Evolutionary conservation across 371 early-diverging fungal genomes (phyloP), one percentile per base, ranked within the genome.

Genomic region (Lichtheimia corymbifera): DNA sequence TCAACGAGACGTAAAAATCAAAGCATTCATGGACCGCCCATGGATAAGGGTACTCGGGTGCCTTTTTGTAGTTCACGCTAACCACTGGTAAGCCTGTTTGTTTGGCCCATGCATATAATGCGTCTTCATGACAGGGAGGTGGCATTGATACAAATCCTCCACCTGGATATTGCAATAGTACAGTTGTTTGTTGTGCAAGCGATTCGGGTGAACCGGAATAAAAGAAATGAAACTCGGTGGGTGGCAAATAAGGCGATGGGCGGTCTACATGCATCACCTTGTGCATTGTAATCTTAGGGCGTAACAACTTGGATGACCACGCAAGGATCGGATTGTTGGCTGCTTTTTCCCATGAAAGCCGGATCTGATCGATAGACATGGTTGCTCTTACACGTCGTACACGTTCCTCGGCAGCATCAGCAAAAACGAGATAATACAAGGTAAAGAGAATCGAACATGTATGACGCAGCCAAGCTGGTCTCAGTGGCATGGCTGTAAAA

Each of bases 11-110:
- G 74, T 97, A 98, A 18, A 93, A 83, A 63, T 94, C 97, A 72
- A 92, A 96, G 68, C 95, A 94, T 70, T 98, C 96, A 53, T 96
- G 89, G 17, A 96, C 73, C 1, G 93, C 94, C 68, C 88, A 92
- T 0, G 98, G 97, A 68, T 92, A 98, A 18, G 98, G 96, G 61
- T 86, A 87, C 74, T 97, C 96, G 17, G 98, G 98, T 2, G 97
- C 94, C 75, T 98, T 98, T 55, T 88, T 92, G 64, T 97, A 97
- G 64, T 98, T 90, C 59, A 98, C 83, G 58, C 91, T 86, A 25
- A 94, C 70, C 1, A 98, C 85, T 2, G 90, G 85, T 1, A 86
- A 67, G 1, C 77, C 74, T 0, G 89, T 90, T 52, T 79, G 82
- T 25, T 78, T 80, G 11, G 92, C 90, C 89, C 89, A 91, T 1